A percentile compares a stretch with the other conserved stretches of the same genome.
Evolutionary conservation across 1,284 basidiomycete species (phyloP).

Genomic region (Leucoagaricus sp.): DNA sequence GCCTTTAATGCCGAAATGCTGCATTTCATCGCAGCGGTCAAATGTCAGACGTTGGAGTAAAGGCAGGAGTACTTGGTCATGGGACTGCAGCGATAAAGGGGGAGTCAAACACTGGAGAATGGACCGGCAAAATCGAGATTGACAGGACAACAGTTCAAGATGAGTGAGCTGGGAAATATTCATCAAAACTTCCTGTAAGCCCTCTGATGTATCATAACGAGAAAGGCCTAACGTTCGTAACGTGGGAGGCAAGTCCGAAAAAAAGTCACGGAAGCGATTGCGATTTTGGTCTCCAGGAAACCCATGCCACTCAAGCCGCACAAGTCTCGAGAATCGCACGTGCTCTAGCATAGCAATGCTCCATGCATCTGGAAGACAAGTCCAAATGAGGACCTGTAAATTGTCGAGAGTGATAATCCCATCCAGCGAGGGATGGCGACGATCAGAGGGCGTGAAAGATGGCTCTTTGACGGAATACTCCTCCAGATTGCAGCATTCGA

Average conservation of each 20-base stretch:
- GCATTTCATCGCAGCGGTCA: conserved; percentile 5
- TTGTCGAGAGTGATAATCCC: conserved; percentile 7
- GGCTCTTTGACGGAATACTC: conserved; percentile 7
- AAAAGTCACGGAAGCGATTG: conserved; percentile 6
- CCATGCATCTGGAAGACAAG: conserved; percentile 8
- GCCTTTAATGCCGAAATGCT: conserved; percentile 1
- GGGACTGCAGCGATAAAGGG: neutral
- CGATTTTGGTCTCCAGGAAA: conserved; percentile 8
- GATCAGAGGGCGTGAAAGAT: conserved; percentile 7
- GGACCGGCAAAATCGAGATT: neutral
- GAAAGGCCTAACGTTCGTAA: neutral
- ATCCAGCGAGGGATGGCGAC: conserved; percentile 11
- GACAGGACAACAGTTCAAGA: conserved; percentile 1
- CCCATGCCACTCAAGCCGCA: conserved; percentile 1
- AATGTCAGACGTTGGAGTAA: neutral
- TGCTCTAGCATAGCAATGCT: conserved; percentile 11
- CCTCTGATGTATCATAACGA: conserved; percentile 1
- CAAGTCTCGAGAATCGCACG: neutral
- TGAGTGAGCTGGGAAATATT: neutral
- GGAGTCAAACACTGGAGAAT: neutral
- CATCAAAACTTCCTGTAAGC: neutral
- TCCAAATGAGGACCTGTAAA: conserved; percentile 3
- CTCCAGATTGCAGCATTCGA: conserved; percentile 2
- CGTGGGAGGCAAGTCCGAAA: neutral
- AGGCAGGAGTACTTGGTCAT: neutral